Evolutionary conservation across 2,329 filamentous ascomycete species (phyloP).

Genomic region (Cladosporium velox): DNA sequence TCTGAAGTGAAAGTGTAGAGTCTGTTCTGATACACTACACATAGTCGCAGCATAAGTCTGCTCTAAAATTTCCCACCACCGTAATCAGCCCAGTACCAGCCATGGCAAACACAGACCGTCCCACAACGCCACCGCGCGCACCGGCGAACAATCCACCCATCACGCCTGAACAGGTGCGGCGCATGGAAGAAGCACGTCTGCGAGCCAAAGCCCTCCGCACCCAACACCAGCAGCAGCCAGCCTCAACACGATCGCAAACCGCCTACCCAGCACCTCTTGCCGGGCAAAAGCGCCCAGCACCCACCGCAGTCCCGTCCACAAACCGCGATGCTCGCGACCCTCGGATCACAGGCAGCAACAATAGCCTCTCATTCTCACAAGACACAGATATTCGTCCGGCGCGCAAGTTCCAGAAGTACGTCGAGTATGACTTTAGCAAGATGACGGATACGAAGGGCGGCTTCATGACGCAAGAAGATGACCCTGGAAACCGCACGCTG

Average conservation of each 20-base stretch:
- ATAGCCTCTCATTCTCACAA: constrained; percentile 39
- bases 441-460: constrained; percentile 98
- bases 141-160: constrained; percentile 48
- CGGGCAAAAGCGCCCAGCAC: constrained; percentile 70
- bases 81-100: background rate
- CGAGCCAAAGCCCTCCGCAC: constrained; percentile 80
- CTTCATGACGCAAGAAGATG: constrained; percentile 86
- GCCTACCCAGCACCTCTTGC: constrained; percentile 46
- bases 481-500: constrained; percentile 82
- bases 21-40: background rate
- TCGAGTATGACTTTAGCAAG: constrained; percentile 96
- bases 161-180: constrained; percentile 62
- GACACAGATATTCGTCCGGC: constrained; percentile 68
- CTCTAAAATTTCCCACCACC: background rate
- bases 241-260: constrained; percentile 24
- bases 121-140: constrained; percentile 51
- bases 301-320: constrained; percentile 57
- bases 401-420: constrained; percentile 87
- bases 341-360: constrained; percentile 41
- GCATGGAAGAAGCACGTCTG: constrained; percentile 78
- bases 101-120: constrained; percentile 42
- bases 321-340: constrained; percentile 66
- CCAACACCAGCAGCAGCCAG: constrained; percentile 58
- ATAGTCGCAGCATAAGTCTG: background rate
- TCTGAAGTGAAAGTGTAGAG: background rate